These are phyloP conservation scores for Prunus dulcis DNA, from an alignment of 306 rosid species.

Conservation along the genomic window DNA sequence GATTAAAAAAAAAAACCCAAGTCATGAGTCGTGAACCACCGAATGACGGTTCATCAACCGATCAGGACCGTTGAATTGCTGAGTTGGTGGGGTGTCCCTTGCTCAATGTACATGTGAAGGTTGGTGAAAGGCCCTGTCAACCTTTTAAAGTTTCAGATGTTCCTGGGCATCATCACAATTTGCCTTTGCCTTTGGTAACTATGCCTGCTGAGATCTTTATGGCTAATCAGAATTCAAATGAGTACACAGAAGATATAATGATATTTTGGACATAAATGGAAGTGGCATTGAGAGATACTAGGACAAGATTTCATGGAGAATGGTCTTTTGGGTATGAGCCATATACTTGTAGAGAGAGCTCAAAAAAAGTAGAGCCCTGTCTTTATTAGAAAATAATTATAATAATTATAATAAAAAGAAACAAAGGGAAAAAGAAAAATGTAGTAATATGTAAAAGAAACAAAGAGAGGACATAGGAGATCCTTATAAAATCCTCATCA, in stretches of 20 bases:
- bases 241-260: not conserved
- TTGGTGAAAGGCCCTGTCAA: constrained; percentile 71
- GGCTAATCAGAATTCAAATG: not conserved
- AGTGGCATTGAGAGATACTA: constrained; percentile 19
- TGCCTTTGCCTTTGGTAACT: constrained; percentile 18
- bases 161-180: not conserved
- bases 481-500: constrained; percentile 61
- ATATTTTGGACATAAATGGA: constrained; percentile 38
- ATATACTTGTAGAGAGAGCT: constrained; percentile 18
- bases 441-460: not conserved
- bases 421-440: not conserved
- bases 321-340: constrained; percentile 5
- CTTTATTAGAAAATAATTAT: constrained; percentile 35
- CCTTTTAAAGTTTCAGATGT: constrained; percentile 22
- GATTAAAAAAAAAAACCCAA: constrained; percentile 24
- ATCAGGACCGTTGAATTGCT: constrained; percentile 71
- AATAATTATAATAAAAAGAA: not conserved
- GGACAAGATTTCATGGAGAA: constrained; percentile 13
- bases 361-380: constrained; percentile 54
- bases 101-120: constrained; percentile 57
- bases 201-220: not conserved
- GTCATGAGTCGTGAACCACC: constrained; percentile 29
- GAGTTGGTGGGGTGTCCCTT: constrained; percentile 54
- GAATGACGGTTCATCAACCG: constrained; percentile 50
- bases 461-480: constrained; percentile 20